A percentile compares a stretch with the other conserved stretches of the same genome.
Conservation (phyloP, 2,329 filamentous ascomycete genomes). For the Aplosporella prunicola region DNA sequence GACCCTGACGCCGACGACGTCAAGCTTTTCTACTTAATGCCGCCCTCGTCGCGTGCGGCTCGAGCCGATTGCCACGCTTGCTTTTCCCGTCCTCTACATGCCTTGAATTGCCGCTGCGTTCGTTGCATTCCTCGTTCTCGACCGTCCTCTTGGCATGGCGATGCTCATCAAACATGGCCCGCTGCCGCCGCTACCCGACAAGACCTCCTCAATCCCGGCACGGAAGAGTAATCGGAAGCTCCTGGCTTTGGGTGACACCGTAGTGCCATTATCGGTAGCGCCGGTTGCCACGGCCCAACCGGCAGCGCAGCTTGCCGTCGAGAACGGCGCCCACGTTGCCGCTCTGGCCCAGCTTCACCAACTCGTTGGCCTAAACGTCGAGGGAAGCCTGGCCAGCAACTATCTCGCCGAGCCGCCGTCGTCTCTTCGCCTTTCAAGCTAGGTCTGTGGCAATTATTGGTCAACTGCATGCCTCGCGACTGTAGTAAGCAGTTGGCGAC, state of each 20-base stretch:
- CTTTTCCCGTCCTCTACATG: no score
- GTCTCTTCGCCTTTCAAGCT: no score
- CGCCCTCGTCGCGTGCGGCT: no score
- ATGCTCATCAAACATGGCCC: constrained; percentile 18
- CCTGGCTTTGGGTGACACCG: constrained; percentile 47
- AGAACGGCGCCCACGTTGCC: constrained; percentile 42
- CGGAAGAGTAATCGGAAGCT: constrained; percentile 59
- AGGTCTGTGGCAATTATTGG: no score
- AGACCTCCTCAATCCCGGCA: constrained; percentile 41
- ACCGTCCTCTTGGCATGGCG: background rate
- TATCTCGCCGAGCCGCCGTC: constrained; percentile 47
- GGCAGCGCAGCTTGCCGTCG: constrained; percentile 36
- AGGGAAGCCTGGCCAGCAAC: constrained; percentile 19
- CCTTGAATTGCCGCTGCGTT: background rate
- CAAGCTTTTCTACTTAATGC: no score
- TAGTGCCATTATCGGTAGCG: constrained; percentile 52
- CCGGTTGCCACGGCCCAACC: constrained; percentile 28
- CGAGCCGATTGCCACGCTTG: no score
- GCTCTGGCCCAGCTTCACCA: constrained; percentile 29
- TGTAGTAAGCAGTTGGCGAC: constrained; percentile 41
- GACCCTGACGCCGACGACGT: no score
- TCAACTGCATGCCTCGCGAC: constrained; percentile 39
- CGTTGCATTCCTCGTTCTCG: background rate
- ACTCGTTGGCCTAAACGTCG: constrained; percentile 31
- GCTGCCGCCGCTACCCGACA: constrained; percentile 37